These are phyloP conservation scores for Phytophthora citrophthora DNA, from an alignment of 352 stramenopile genomes.

Conservation along the genomic window DNA sequence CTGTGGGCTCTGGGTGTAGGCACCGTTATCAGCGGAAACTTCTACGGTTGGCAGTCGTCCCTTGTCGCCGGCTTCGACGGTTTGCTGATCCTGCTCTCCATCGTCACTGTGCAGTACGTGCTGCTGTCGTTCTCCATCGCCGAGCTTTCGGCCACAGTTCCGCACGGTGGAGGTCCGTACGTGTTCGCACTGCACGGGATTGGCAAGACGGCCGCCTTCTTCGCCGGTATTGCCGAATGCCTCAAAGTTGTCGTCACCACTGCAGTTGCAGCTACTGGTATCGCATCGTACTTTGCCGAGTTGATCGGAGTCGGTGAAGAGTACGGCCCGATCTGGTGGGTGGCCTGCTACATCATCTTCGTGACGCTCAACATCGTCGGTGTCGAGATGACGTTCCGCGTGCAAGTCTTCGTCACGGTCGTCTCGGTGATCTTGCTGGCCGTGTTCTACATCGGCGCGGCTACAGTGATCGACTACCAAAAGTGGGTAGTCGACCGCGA, in stretches of 20 bases:
- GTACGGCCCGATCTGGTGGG: slow-evolving; percentile 50
- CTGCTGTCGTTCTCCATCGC: slow-evolving; percentile 69
- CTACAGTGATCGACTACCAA: slow-evolving; percentile 52
- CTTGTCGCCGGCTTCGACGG: slow-evolving; percentile 36
- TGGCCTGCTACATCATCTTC: slow-evolving; percentile 59
- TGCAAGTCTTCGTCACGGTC: slow-evolving; percentile 51
- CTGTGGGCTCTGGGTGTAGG: slow-evolving; percentile 64
- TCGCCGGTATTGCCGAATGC: slow-evolving; percentile 55
- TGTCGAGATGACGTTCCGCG: slow-evolving; percentile 62
- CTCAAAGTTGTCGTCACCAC: slow-evolving; percentile 64
- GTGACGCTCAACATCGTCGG: slow-evolving; percentile 52
- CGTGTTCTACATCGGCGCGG: slow-evolving; percentile 59
- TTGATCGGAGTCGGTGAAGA: slow-evolving; percentile 37
- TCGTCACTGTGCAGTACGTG: slow-evolving; percentile 66
- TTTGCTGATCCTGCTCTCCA: slow-evolving; percentile 53
- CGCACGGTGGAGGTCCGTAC: slow-evolving; percentile 54
- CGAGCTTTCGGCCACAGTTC: slow-evolving; percentile 57
- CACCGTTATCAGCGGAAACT: slow-evolving; percentile 58
- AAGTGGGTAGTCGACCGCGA: slow-evolving; percentile 49
- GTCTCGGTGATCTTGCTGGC: slow-evolving; percentile 52
- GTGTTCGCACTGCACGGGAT: slow-evolving; percentile 62
- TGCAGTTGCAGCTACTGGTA: slow-evolving; percentile 55
- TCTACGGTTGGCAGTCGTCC: slow-evolving; percentile 65
- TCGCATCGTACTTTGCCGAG: slow-evolving; percentile 59
- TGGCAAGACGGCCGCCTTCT: slow-evolving; percentile 47